Evolutionary conservation across 2,329 filamentous ascomycete genomes (phyloP), one percentile per base, ranked within the genome.

Genomic region (Moelleriella libera): DNA sequence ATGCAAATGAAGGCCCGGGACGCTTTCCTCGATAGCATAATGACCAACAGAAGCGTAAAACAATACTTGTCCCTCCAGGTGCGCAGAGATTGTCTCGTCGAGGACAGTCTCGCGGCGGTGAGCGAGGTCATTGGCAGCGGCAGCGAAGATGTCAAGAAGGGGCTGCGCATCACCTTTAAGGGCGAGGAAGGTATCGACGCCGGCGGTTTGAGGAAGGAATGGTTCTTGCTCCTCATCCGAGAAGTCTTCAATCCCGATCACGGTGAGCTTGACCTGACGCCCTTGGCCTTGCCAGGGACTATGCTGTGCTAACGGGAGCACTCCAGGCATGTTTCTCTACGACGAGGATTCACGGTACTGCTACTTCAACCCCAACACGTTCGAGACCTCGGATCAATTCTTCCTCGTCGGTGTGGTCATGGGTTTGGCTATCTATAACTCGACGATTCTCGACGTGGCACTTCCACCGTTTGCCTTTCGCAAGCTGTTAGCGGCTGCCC

Each of bases 181-280:
- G 88, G 87, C 32, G 89, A 96, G 65, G 89, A 96, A 63, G 89
- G 89, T 5, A 81, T 95, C 45, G 89, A 96, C 66, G 88, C 85
- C 5, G 89, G 89, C 39, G 89, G 89, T 0, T 70, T 94, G 48
- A 80, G 88, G 48, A 96, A 96, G 63, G 89, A 96, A 65, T 96
- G 89, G 89, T 96, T 96, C 60, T 67, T 95, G 45, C 75, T 95
- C 49, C 74, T 96, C 28, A 82, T 92, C 45, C 75, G 88, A 54
- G 89, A 96, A 59, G 82, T 96, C 32, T 95, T 95, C 64, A 88
- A 94, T 57, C 88, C 88, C 4, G 80, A 89, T 54, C 85, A 94
- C 68, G 87, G 85, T 88, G 72, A 57, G 80, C 66, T 30, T 5
- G 8, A 9, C 9, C 30, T 5, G 8, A 9, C 9, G 2, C n/a